Evolutionary conservation across 805 yeast genomes (phyloP), one percentile per base, ranked within the genome.

Genomic region (Wickerhamiella dianesei): DNA sequence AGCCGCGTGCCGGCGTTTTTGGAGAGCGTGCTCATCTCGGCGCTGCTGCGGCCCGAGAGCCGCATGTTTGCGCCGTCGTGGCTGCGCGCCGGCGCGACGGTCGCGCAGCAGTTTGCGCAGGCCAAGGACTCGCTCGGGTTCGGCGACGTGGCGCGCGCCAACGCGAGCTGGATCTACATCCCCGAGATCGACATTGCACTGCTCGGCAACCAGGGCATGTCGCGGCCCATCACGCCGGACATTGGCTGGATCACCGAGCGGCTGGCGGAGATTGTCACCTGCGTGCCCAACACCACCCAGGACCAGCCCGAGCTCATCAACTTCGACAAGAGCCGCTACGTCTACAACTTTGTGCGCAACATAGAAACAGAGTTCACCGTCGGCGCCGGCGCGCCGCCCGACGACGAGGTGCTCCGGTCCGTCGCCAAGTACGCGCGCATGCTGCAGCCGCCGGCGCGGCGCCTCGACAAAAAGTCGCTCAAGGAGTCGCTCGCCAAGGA

Each of bases 181-280:
- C 68, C 68, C 1, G 45, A 46, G 13, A 48, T 65, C 12, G 54
- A 56, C 12, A 43, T 46, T 4, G 48, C 49, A 2, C 40, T 45
- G 35, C 47, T 59, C n/a, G 53, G 52, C 12, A 40, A 40, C 17
- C 25, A 18, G 18, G 21, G 25, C 6, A 25, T 25, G 32, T 19
- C 46, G 13, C 42, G 50, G 25, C 71, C 79, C 0, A 65, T 84
- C 44, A 75, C 86, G 4, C 92, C 95, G 2, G 88, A 96, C 58
- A 76, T 86, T 49, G 96, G 96, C 9, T 89, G 97, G 97, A 69
- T 86, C 44, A 68, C 82, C 20, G 89, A 82, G 55, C 77, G 94
- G 50, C 65, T 89, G 52, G 60, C 87, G 46, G 95, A 84, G 57
- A 76, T 80, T 50, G 77, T 80, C 1, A 78, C 82, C 52, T 79